These are phyloP conservation scores for Ambispora gerdemannii DNA, from an alignment of 192 early-diverging fungal species.

Conservation along the genomic window DNA sequence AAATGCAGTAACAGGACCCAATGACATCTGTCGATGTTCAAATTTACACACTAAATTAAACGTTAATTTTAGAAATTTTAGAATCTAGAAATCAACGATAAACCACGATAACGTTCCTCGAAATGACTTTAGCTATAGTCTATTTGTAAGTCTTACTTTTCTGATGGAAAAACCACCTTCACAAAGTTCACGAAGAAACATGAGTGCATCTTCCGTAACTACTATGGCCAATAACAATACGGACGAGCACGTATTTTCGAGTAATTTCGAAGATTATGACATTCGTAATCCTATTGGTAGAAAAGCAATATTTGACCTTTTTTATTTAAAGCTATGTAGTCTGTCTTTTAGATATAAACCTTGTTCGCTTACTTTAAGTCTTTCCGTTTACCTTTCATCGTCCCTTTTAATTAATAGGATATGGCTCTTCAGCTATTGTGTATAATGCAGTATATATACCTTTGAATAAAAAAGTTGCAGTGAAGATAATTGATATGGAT, in stretches of 20 bases:
- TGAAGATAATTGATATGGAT: conserved; percentile 88
- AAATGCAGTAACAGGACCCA: too few species aligned
- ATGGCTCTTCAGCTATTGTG: conserved; percentile 84
- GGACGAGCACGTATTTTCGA: conserved; percentile 21
- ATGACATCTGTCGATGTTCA: too few species aligned
- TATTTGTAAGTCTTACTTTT: not conserved
- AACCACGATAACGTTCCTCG: too few species aligned
- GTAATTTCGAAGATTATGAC: conserved; percentile 26
- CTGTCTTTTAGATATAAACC: not conserved
- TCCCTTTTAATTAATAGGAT: conserved; percentile 48
- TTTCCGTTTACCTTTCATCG: not conserved
- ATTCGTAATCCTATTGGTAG: conserved; percentile 26
- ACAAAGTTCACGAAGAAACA: not conserved
- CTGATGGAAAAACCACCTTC: conserved; percentile 6
- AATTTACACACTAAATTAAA: too few species aligned
- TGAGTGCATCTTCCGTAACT: conserved; percentile 5
- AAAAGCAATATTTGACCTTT: not conserved
- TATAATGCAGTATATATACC: conserved; percentile 78
- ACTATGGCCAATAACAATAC: not conserved
- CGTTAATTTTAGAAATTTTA: too few species aligned
- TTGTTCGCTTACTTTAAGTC: not conserved
- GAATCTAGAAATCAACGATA: too few species aligned
- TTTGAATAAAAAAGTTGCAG: conserved; percentile 60
- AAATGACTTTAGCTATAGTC: not conserved
- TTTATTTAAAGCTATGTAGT: not conserved